These are phyloP conservation scores for Camillea tinctor DNA, from an alignment of 2,329 filamentous ascomycete genomes.

Conservation along the genomic window DNA sequence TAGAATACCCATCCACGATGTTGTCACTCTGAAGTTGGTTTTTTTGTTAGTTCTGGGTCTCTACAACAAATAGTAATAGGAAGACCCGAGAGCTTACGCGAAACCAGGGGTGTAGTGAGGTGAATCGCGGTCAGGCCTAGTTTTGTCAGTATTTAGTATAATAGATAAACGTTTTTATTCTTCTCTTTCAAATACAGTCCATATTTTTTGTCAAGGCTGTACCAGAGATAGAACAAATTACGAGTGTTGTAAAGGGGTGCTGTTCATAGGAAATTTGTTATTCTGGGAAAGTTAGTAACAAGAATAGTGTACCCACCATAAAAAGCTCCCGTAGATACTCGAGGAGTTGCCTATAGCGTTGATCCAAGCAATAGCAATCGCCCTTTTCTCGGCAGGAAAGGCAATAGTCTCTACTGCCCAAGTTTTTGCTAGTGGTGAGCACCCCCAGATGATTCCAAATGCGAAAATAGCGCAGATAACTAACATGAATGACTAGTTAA, in stretches of 20 bases:
- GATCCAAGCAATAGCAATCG: conserved; percentile 13
- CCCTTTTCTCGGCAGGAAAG: conserved; percentile 17
- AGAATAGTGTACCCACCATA: too few species aligned
- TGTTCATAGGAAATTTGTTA: too few species aligned
- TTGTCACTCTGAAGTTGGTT: background rate
- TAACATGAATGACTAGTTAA: too few species aligned
- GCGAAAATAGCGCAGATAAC: conserved; percentile 19
- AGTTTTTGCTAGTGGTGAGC: conserved; percentile 25
- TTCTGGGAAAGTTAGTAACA: too few species aligned
- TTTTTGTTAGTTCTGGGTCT: conserved; percentile 5
- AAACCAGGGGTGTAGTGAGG: conserved; percentile 10
- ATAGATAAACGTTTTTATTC: background rate
- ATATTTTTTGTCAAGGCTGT: background rate
- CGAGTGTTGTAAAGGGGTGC: background rate
- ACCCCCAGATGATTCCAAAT: conserved; percentile 28
- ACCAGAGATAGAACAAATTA: background rate
- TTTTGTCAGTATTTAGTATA: background rate
- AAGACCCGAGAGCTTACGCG: background rate
- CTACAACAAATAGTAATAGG: background rate
- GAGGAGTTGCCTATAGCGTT: conserved; percentile 14
- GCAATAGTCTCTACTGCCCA: conserved; percentile 22
- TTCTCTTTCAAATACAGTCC: background rate
- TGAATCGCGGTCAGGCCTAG: conserved; percentile 9
- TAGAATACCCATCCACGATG: conserved; percentile 15
- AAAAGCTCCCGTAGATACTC: conserved; percentile 6